These are phyloP conservation scores for Sclerotinia sclerotiorum DNA, from an alignment of 2,329 filamentous ascomycete genomes.

Conservation along the genomic window DNA sequence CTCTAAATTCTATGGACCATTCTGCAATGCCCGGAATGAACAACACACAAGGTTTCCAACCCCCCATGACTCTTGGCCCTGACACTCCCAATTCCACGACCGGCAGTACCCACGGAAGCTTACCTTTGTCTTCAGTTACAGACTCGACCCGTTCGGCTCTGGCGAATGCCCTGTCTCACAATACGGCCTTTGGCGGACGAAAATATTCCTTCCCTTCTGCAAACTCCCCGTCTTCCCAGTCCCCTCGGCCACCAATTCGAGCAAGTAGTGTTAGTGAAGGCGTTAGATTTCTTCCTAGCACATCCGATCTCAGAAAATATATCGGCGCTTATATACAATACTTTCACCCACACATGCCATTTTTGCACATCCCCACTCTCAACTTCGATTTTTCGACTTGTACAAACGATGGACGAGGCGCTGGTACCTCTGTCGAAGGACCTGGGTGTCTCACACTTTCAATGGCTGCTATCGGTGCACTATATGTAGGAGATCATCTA, in stretches of 20 bases:
- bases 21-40: conserved; percentile 66
- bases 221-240: conserved; percentile 50
- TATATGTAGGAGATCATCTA: conserved; percentile 82
- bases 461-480: conserved; percentile 79
- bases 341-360: conserved; percentile 94
- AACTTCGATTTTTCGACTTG: conserved; percentile 80
- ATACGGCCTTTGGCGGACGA: conserved; percentile 56
- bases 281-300: conserved; percentile 68
- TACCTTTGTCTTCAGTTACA: conserved; percentile 63
- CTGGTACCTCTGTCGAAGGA: conserved; percentile 66
- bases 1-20: conserved; percentile 72
- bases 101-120: conserved; percentile 55
- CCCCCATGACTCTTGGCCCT: conserved; percentile 67
- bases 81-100: conserved; percentile 73
- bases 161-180: conserved; percentile 58
- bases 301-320: conserved; percentile 83
- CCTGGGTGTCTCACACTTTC: conserved; percentile 83
- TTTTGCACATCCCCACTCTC: conserved; percentile 86
- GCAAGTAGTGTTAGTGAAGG: conserved; percentile 52
- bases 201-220: conserved; percentile 63
- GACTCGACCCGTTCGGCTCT: conserved; percentile 63
- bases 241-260: conserved; percentile 51
- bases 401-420: conserved; percentile 59
- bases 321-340: conserved; percentile 87
- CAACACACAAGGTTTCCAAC: conserved; percentile 58